Evolutionary conservation across 73 alveolate genomes (phyloP), one percentile per base, ranked within the genome.

Genomic region (Paramecium octaurelia): DNA sequence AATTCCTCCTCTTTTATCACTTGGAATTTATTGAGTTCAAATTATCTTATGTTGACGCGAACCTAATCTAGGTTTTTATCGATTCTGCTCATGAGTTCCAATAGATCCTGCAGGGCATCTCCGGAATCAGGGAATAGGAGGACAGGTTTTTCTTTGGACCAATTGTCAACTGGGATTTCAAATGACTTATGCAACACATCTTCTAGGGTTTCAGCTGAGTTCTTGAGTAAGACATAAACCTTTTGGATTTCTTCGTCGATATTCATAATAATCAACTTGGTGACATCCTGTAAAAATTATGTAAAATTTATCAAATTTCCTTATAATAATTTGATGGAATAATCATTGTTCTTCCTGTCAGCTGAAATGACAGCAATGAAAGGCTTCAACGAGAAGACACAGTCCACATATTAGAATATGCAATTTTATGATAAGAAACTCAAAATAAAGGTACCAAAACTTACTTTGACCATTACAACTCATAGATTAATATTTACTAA

Each of bases 401-500:
- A 36, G 18, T 38, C 31, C 36, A 75, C 35, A 16, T 75, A 75
- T 20, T n/a, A 29, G 21, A 42, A 75, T 38, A 35, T 75, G 60
- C 8, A 75, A 35, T 75, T 75, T 42, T 36, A n/a, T 34, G 88
- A 75, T 75, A 75, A 35, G 68, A 75, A 75, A 42, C 36, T 18
- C 8, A 42, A 48, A 40, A 40, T 80, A 31, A 80, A 48, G 20
- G 27, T 80, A 9, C 29, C 48, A n/a, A 80, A 80, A 7, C 3
- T 80, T 6, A 44, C 11, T 43, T 35, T 80, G 3, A 31, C 5
- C 18, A 44, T 80, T 46, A 80, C 91, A 10, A 80, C 91, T 44
- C 91, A 80, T 80, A 80, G 91, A 35, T 31, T 80, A 21, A 80
- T 80, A 12, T 40, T 80, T 20, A 31, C 91, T 24, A 80, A 80